Evolutionary conservation across 2,329 filamentous ascomycete species (phyloP).

Genomic region (Fusarium brevicatenulatum): DNA sequence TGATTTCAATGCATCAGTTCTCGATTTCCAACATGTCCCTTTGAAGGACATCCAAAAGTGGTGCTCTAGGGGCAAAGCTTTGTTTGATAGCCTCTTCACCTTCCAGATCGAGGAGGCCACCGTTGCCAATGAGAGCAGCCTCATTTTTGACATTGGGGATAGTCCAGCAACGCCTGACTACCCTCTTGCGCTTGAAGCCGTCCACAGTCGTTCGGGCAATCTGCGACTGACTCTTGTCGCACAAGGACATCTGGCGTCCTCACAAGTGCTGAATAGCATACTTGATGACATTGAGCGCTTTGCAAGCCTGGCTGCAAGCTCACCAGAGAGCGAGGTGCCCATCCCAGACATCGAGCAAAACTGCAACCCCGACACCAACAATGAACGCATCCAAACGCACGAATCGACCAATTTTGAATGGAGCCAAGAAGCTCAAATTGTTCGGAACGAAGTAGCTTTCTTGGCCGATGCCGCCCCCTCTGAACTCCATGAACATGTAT

Average conservation of each 20-base stretch:
- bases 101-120: constrained; percentile 69
- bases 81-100: constrained; percentile 86
- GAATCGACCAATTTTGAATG: constrained; percentile 62
- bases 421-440: constrained; percentile 60
- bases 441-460: constrained; percentile 71
- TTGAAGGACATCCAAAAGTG: constrained; percentile 85
- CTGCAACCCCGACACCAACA: background rate
- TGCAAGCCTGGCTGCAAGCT: constrained; percentile 14
- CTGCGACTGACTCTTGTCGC: constrained; percentile 70
- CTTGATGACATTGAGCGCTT: constrained; percentile 53
- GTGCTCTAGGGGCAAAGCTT: constrained; percentile 66
- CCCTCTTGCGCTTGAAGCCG: constrained; percentile 80
- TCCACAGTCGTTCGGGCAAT: constrained; percentile 58
- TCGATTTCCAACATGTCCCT: constrained; percentile 78
- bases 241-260: constrained; percentile 55
- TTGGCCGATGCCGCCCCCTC: constrained; percentile 65
- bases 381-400: constrained; percentile 48
- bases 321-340: constrained; percentile 20
- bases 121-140: constrained; percentile 38
- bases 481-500: constrained; percentile 66
- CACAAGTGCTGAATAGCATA: constrained; percentile 39
- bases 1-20: constrained; percentile 71
- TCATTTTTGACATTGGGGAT: constrained; percentile 66
- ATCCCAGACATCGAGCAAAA: background rate
- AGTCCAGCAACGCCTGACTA: constrained; percentile 70